Evolutionary conservation across 108 stramenopile genomes (phyloP).

Genomic region (Skeletonema potamos): DNA sequence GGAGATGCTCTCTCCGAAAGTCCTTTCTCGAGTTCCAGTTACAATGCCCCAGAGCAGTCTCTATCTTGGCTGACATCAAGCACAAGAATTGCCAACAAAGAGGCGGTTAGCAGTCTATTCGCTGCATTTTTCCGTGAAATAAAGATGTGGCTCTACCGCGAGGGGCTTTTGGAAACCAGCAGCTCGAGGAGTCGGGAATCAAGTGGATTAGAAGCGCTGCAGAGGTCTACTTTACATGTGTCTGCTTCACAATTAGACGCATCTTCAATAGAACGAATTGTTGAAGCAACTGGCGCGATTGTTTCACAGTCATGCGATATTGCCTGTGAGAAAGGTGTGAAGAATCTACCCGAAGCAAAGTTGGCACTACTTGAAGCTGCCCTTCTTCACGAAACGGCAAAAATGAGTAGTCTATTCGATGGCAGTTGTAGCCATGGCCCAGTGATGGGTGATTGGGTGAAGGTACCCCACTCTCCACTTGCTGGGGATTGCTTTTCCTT

Average conservation of each 20-base stretch:
- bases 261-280: conserved; percentile 29
- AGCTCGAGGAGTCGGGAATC: conserved; percentile 43
- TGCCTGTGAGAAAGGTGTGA: conserved; percentile 81
- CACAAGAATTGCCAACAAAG: conserved; percentile 35
- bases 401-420: conserved; percentile 17
- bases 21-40: conserved; percentile 50
- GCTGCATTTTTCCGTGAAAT: conserved; percentile 80
- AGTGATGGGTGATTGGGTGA: conserved; percentile 85
- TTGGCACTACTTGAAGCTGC: conserved; percentile 79
- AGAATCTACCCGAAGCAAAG: conserved; percentile 80
- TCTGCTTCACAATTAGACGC: conserved; percentile 59
- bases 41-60: conserved; percentile 30
- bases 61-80: conserved; percentile 26
- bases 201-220: conserved; percentile 69
- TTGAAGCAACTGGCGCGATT: conserved; percentile 28
- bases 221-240: conserved; percentile 85
- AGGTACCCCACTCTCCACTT: conserved; percentile 86
- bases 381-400: conserved; percentile 48
- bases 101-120: conserved; percentile 73
- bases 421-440: conserved; percentile 51
- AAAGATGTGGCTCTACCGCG: conserved; percentile 86
- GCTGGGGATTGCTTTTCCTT: conserved; percentile 84
- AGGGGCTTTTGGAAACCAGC: conserved; percentile 69
- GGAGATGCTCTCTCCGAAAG: conserved; percentile 83
- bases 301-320: conserved; percentile 64